Conservation (phyloP, 345 rosid genomes). For the Moricandia arvensis region DNA sequence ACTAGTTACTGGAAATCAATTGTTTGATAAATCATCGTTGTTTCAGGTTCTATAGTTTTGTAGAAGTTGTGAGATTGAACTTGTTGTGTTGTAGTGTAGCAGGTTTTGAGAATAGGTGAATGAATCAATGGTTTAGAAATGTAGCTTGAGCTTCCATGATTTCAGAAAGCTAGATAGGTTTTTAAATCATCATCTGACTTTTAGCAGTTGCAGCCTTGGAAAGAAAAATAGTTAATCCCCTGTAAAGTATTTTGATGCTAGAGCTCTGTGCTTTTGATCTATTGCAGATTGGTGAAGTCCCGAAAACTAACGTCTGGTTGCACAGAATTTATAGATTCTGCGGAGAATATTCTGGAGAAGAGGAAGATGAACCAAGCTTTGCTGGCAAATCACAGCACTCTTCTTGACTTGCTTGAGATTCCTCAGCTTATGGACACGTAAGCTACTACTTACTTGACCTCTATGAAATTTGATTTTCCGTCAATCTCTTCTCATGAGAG, state of each 20-base stretch:
- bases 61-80: neutral
- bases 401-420: conserved; percentile 98
- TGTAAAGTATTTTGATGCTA: neutral
- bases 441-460: conserved; percentile 20
- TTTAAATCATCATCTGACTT: neutral
- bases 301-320: conserved; percentile 81
- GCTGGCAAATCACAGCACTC: conserved; percentile 81
- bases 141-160: conserved; percentile 16
- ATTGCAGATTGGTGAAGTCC: conserved; percentile 73
- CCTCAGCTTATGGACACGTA: conserved; percentile 99
- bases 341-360: conserved; percentile 83
- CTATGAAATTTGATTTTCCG: neutral
- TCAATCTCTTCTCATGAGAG: conserved; percentile 19
- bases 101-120: conserved; percentile 24
- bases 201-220: conserved; percentile 1
- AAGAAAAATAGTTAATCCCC: neutral
- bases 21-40: neutral
- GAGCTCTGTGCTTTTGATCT: neutral
- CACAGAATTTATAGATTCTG: conserved; percentile 83
- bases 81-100: conserved; percentile 12
- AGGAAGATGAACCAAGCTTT: conserved; percentile 92
- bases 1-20: neutral
- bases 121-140: conserved; percentile 17
- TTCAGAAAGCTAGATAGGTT: neutral
- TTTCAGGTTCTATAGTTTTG: neutral